These are phyloP conservation scores for Claviceps quebecensis DNA, from an alignment of 2,329 filamentous ascomycete genomes.

Conservation along the genomic window DNA sequence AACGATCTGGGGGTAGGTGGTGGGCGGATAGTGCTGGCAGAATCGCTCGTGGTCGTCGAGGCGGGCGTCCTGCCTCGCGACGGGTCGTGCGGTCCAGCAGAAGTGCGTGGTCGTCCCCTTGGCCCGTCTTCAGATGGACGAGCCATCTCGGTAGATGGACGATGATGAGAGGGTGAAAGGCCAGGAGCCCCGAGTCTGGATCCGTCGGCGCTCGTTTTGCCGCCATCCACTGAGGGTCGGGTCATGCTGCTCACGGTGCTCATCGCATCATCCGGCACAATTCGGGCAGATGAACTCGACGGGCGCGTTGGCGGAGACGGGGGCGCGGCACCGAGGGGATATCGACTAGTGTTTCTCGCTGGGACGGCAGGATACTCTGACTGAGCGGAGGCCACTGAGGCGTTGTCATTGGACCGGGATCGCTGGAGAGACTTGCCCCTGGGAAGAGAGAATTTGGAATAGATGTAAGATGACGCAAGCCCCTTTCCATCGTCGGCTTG, in stretches of 20 bases:
- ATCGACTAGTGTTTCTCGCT: constrained; percentile 28
- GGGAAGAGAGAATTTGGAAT: constrained; percentile 72
- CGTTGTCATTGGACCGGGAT: constrained; percentile 43
- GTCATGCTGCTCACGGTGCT: constrained; percentile 18
- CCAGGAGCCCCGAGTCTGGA: constrained; percentile 21
- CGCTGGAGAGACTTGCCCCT: constrained; percentile 68
- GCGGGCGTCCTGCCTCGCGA: constrained; percentile 29
- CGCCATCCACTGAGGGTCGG: constrained; percentile 35
- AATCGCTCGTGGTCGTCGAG: constrained; percentile 38
- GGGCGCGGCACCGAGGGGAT: constrained; percentile 34
- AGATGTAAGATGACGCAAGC: constrained; percentile 62
- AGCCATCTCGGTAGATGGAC: constrained; percentile 28
- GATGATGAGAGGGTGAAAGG: constrained; percentile 30
- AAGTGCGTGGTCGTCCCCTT: constrained; percentile 30
- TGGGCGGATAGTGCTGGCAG: constrained; percentile 36
- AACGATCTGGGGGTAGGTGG: constrained; percentile 27
- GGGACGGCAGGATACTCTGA: constrained; percentile 44
- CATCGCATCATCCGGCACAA: constrained; percentile 23
- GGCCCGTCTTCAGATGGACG: constrained; percentile 34
- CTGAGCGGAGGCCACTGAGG: constrained; percentile 38
- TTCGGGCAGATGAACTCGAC: constrained; percentile 37
- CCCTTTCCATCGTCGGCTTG: constrained; percentile 29
- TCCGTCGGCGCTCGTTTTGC: constrained; percentile 36
- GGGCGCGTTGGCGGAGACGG: constrained; percentile 49
- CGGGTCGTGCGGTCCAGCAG: constrained; percentile 24